These are phyloP conservation scores for Mycena maculata DNA, from an alignment of 768 basidiomycete species.

Conservation along the genomic window DNA sequence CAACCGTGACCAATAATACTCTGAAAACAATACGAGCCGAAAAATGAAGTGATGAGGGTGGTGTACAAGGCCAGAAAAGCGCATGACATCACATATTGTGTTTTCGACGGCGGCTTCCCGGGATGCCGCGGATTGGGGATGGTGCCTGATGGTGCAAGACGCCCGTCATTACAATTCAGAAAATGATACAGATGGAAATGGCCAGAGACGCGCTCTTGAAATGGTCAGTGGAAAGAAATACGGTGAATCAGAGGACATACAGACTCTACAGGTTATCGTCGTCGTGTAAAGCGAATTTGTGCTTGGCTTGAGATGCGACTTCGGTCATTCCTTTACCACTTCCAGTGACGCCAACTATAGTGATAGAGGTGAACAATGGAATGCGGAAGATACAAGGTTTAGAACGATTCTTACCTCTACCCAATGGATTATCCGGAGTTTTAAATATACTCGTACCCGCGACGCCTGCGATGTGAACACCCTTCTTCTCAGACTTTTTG, in stretches of 20 bases:
- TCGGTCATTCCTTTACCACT: slow-evolving; percentile 92
- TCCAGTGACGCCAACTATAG: slow-evolving; percentile 87
- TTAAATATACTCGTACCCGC: slow-evolving; percentile 94
- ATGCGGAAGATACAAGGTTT: slow-evolving; percentile 17
- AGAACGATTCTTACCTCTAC: slow-evolving; percentile 70
- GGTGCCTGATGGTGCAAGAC: slow-evolving; percentile 24
- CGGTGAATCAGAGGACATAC: background rate
- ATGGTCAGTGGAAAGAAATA: background rate
- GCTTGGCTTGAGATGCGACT: slow-evolving; percentile 73
- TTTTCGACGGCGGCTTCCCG: slow-evolving; percentile 8
- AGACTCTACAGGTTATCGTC: slow-evolving; percentile 50
- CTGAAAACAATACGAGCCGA: slow-evolving; percentile 20
- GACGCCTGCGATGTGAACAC: slow-evolving; percentile 89
- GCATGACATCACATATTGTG: slow-evolving; percentile 49
- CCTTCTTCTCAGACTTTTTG: slow-evolving; percentile 94
- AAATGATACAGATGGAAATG: slow-evolving; percentile 31
- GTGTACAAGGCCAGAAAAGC: slow-evolving; percentile 37
- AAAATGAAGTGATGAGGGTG: slow-evolving; percentile 45
- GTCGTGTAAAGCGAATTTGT: slow-evolving; percentile 72
- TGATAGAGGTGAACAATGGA: slow-evolving; percentile 35
- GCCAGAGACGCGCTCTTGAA: slow-evolving; percentile 14
- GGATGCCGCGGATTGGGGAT: background rate
- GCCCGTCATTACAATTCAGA: slow-evolving; percentile 34
- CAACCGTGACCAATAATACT: background rate
- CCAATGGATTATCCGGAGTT: slow-evolving; percentile 91